These are phyloP conservation scores for Phaeosphaeriaceae sp. DNA, from an alignment of 2,329 filamentous ascomycete species.

Conservation along the genomic window DNA sequence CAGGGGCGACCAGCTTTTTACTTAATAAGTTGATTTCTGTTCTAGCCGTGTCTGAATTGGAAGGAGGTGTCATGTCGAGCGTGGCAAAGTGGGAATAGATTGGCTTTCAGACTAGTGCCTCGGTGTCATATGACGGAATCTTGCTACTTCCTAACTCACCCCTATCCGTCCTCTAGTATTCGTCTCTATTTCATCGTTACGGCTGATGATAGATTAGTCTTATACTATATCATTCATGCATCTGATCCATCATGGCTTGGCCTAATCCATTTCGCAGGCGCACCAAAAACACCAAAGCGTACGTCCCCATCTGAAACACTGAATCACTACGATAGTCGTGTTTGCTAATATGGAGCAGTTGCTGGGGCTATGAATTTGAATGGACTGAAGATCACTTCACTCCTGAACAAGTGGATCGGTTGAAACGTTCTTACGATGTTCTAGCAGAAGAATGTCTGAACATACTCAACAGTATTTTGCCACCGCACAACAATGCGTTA, in stretches of 20 bases:
- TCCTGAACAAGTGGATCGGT: conserved; percentile 62
- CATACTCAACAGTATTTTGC: conserved; percentile 67
- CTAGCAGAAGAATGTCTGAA: conserved; percentile 71
- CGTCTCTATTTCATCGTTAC: not conserved
- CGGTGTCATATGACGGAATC: conserved; percentile 40
- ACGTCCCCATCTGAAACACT: conserved; percentile 21
- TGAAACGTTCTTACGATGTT: conserved; percentile 72
- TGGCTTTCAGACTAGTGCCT: conserved; percentile 26
- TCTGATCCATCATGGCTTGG: conserved; percentile 48
- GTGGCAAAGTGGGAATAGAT: conserved; percentile 21
- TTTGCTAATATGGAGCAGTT: conserved; percentile 39
- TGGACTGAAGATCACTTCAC: conserved; percentile 71
- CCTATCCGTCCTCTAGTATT: conserved; percentile 1
- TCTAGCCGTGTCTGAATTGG: not conserved
- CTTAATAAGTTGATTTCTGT: not conserved
- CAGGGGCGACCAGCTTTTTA: not conserved
- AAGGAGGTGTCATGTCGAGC: conserved; percentile 8
- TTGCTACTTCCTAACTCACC: conserved; percentile 1
- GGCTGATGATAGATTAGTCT: too few relatives aligned
- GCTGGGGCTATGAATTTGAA: conserved; percentile 72
- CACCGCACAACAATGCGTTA: conserved; percentile 49
- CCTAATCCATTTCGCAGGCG: conserved; percentile 51
- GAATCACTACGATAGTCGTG: not conserved
- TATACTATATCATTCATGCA: too few relatives aligned
- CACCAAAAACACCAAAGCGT: conserved; percentile 54